These are phyloP conservation scores for Talaromyces marneffei DNA, from an alignment of 2,329 filamentous ascomycete genomes.

Conservation along the genomic window DNA sequence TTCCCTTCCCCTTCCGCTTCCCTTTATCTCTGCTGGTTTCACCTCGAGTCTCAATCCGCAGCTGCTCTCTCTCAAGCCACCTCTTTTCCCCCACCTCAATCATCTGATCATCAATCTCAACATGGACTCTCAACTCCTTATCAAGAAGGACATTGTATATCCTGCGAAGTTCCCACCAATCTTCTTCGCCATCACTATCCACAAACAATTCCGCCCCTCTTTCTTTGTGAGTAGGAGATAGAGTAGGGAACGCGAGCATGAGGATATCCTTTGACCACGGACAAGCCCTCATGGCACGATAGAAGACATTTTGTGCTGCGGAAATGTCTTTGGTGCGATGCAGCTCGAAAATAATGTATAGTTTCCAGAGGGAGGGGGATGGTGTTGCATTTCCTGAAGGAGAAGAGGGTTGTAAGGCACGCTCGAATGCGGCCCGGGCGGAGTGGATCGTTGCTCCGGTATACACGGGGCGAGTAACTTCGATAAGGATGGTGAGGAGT, in stretches of 20 bases:
- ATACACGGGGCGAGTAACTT: slow-evolving; percentile 43
- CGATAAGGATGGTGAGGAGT: slow-evolving; percentile 52
- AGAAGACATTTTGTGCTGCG: slow-evolving; percentile 50
- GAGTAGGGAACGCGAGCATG: slow-evolving; percentile 50
- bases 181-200: not conserved
- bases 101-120: slow-evolving; percentile 45
- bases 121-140: slow-evolving; percentile 56
- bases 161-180: slow-evolving; percentile 48
- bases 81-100: slow-evolving; percentile 29
- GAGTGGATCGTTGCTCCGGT: slow-evolving; percentile 47
- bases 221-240: slow-evolving; percentile 22
- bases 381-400: slow-evolving; percentile 18
- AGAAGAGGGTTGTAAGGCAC: slow-evolving; percentile 38
- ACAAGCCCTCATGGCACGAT: slow-evolving; percentile 50
- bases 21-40: not conserved
- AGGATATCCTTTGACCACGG: slow-evolving; percentile 60
- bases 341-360: slow-evolving; percentile 48
- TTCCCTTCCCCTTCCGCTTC: not conserved
- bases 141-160: slow-evolving; percentile 54
- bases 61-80: slow-evolving; percentile 13
- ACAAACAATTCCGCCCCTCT: slow-evolving; percentile 7
- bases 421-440: slow-evolving; percentile 51
- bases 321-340: slow-evolving; percentile 33
- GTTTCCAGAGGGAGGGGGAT: slow-evolving; percentile 44
- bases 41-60: not conserved